These are phyloP conservation scores for Ophiostoma perfectum DNA, from an alignment of 2,329 filamentous ascomycete genomes.

Conservation along the genomic window DNA sequence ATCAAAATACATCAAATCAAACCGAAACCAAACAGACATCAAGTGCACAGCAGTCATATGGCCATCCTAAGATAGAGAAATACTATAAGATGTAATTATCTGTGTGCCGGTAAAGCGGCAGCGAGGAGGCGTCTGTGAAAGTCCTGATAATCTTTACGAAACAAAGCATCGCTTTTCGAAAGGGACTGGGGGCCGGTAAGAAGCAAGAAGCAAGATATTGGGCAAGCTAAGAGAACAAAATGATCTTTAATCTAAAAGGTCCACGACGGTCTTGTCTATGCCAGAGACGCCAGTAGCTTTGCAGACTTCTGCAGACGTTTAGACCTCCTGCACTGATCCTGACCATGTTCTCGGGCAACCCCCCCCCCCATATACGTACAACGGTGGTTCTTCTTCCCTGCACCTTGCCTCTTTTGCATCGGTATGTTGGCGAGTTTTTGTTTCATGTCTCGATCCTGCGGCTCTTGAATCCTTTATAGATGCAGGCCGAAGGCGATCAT, in stretches of 20 bases:
- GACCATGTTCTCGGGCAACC: no score
- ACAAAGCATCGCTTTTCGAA: neutral
- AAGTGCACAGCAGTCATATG: neutral
- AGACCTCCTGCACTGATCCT: no score
- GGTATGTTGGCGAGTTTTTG: neutral
- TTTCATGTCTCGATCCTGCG: neutral
- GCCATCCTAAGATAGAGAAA: neutral
- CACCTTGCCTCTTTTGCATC: neutral
- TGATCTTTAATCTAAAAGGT: neutral
- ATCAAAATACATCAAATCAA: no score
- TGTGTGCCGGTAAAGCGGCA: neutral
- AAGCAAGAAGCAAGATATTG: neutral
- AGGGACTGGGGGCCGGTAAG: neutral
- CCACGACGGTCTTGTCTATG: no score
- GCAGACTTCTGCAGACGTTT: no score
- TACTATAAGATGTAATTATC: neutral
- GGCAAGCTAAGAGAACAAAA: neutral
- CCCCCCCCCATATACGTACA: no score
- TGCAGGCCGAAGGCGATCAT: no score
- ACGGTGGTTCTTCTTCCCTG: neutral
- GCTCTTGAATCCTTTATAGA: no score
- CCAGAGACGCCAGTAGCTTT: no score
- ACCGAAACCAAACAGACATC: no score
- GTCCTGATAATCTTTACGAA: neutral
- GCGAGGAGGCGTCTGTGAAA: neutral